Conservation (phyloP, 2,329 filamentous ascomycete genomes). For the Cadophora luteo-olivacea region DNA sequence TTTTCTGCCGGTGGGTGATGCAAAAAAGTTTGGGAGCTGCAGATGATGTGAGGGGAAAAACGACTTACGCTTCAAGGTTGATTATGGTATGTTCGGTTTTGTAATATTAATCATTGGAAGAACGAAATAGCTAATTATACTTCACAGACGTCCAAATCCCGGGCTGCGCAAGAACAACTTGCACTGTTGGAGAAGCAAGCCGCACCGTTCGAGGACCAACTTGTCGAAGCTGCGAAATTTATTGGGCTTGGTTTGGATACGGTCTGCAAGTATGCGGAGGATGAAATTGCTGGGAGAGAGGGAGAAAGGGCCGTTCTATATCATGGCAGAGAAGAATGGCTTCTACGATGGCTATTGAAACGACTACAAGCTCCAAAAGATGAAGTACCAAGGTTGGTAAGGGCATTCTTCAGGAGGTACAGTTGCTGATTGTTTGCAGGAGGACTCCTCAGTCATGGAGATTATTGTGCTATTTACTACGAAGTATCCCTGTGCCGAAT, state of each 20-base stretch:
- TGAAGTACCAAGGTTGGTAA: constrained; percentile 41
- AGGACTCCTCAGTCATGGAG: constrained; percentile 55
- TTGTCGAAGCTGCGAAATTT: constrained; percentile 45
- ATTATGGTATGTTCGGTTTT: constrained; percentile 30
- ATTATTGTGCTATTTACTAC: constrained; percentile 65
- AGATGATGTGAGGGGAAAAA: not conserved
- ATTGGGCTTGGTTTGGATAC: constrained; percentile 40
- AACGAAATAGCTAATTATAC: constrained; percentile 15
- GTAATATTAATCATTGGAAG: not conserved
- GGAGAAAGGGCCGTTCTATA: constrained; percentile 26
- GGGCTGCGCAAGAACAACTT: constrained; percentile 43
- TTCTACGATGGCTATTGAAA: constrained; percentile 69
- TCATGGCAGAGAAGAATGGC: constrained; percentile 65
- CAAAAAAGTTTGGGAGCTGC: not conserved
- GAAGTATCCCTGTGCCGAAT: constrained; percentile 71
- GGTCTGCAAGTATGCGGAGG: constrained; percentile 26
- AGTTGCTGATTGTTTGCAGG: constrained; percentile 28
- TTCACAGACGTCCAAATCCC: constrained; percentile 41
- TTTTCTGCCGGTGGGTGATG: constrained; percentile 2
- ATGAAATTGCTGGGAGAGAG: constrained; percentile 16
- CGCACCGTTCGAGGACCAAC: constrained; percentile 45
- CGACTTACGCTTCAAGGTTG: not conserved
- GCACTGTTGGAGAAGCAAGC: constrained; percentile 43
- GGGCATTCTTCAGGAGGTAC: not conserved
- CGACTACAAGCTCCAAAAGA: constrained; percentile 54